Conservation (phyloP, 306 rosid species). For the Prunus fruticosa region DNA sequence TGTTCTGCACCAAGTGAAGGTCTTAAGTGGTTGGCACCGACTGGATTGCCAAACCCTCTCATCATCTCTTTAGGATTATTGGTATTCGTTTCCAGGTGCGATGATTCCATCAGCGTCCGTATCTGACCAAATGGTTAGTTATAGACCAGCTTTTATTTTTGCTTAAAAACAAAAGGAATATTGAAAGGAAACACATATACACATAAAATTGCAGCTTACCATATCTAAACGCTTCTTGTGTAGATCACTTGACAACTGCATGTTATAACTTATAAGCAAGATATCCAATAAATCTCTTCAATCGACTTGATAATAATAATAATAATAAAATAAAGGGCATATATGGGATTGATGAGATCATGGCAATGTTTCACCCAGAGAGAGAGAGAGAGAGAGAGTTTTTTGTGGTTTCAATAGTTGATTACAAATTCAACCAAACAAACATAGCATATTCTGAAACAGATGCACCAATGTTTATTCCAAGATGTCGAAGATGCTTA, state of each 20-base stretch:
- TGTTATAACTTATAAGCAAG: constrained; percentile 17
- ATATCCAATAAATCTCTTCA: constrained; percentile 18
- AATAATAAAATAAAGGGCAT: neutral
- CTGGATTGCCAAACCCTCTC: constrained; percentile 64
- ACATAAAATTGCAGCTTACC: constrained; percentile 47
- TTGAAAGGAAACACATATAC: constrained; percentile 17
- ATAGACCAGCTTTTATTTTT: constrained; percentile 17
- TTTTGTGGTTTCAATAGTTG: neutral
- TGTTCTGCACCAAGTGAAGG: constrained; percentile 48
- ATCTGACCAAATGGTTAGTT: constrained; percentile 48
- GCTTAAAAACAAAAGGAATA: constrained; percentile 14
- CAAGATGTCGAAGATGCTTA: constrained; percentile 35
- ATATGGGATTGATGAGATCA: neutral
- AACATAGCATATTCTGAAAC: neutral
- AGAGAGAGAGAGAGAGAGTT: neutral
- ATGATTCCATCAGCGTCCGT: constrained; percentile 66
- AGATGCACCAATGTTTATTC: neutral
- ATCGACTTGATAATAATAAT: neutral
- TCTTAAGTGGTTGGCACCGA: constrained; percentile 44
- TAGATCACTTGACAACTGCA: constrained; percentile 65
- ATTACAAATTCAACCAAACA: neutral
- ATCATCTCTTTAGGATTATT: constrained; percentile 61
- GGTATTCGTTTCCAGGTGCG: constrained; percentile 44
- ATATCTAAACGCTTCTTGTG: constrained; percentile 82
- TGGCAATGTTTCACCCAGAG: neutral